Evolutionary conservation across 495 filamentous ascomycete species (phyloP), one percentile per base, ranked within the genome.

Genomic region (Trichoderma reesei): DNA sequence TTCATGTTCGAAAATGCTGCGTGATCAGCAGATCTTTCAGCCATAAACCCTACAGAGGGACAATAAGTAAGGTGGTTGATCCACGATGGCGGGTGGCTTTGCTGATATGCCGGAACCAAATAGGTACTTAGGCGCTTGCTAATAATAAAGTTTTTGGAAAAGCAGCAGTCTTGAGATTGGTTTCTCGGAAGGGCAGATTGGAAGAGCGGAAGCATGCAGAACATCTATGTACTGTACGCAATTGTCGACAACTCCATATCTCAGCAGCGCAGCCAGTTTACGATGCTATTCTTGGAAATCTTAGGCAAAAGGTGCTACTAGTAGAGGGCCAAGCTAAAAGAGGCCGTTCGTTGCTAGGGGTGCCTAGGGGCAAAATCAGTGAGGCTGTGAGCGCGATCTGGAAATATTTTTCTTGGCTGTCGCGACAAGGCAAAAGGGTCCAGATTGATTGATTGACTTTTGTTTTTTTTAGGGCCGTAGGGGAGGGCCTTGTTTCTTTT

Each of bases 281-380:
- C 34, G 51, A 56, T 56, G 51, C 51, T 56, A 56, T 56, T 56
- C 51, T 56, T 56, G 51, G 51, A 56, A 56, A 56, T n/a, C 26
- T 26, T 26, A 56, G 34, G 31, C 9, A 10, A 46, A 46, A 46
- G 26, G 1, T 26, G 26, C 26, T 26, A 26, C 26, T 26, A 26
- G 26, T 26, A 26, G n/a, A 46, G n/a, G 16, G 42, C n/a, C 13
- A 14, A 56, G 20, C 51, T 56, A 56, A 34, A 10, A 11, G 26
- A 31, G 14, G n/a, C 41, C 46, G 46, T 54, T 8, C 16, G n/a
- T 18, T 46, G 14, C 26, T 56, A 56, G 13, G 20, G 51, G 11
- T 2, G 33, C 5, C 10, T 56, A 56, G 51, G 51, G 51, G 26
- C 51, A 56, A 48, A 26, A 34, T n/a, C 7, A n/a, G 34, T 56